Evolutionary conservation across 192 early-diverging fungal species (phyloP).

Genomic region (Thoreauomyces humboldtii): DNA sequence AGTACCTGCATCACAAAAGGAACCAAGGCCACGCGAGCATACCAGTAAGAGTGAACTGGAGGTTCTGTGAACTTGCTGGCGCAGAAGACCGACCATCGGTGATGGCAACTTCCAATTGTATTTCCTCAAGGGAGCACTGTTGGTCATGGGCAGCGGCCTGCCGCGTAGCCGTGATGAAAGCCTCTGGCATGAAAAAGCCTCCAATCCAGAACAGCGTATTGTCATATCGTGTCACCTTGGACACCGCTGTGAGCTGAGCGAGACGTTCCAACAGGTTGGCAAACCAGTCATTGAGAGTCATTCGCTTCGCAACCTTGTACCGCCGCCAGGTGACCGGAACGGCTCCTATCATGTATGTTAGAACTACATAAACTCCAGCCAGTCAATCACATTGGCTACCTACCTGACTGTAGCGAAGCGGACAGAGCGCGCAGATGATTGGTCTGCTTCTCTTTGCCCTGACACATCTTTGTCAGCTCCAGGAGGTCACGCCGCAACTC

Average conservation of each 20-base stretch:
- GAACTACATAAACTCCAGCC: too few relatives aligned
- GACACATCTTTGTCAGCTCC: constrained; percentile 64
- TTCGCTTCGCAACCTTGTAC: constrained; percentile 61
- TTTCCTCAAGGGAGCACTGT: constrained; percentile 80
- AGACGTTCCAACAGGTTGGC: constrained; percentile 71
- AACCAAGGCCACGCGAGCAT: neutral
- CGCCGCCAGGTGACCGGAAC: constrained; percentile 53
- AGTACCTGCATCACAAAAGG: neutral
- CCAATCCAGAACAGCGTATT: constrained; percentile 71
- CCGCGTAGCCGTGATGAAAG: constrained; percentile 87
- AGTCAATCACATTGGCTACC: constrained; percentile 26
- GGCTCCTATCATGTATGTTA: neutral
- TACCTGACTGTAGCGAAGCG: neutral
- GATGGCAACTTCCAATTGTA: constrained; percentile 46
- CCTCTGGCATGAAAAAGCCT: constrained; percentile 84
- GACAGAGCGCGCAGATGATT: constrained; percentile 78
- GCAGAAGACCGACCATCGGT: neutral
- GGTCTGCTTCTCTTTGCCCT: constrained; percentile 80
- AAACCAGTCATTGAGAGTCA: constrained; percentile 68
- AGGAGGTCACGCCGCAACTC: constrained; percentile 67
- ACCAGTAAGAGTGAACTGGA: constrained; percentile 24
- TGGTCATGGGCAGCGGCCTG: constrained; percentile 75
- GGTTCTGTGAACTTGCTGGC: neutral
- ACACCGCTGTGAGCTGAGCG: constrained; percentile 56
- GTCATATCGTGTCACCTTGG: constrained; percentile 5